phyloP scores from a whole-genome alignment of 768 basidiomycete genomes.

The Lenzites betulinus region DNA sequence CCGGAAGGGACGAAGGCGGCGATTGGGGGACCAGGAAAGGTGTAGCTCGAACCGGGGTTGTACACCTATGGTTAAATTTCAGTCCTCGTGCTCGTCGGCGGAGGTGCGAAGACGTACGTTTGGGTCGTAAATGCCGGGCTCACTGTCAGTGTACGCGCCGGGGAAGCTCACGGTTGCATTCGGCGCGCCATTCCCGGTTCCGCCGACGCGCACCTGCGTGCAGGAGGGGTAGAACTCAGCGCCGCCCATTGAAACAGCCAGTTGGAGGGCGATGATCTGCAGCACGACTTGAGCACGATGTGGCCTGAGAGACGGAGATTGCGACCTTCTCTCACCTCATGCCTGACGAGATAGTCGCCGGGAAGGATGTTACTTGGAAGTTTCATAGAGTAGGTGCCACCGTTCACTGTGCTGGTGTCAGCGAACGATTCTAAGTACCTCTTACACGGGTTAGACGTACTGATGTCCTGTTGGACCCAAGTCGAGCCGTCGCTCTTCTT shows the following conservation, averaged over 20 bases:
- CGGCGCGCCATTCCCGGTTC: conserved; percentile 53
- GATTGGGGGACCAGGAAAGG: conserved; percentile 28
- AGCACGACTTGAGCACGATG: not conserved
- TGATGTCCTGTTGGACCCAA: conserved; percentile 34
- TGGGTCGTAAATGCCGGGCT: conserved; percentile 68
- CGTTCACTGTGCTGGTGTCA: conserved; percentile 23
- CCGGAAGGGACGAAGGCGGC: conserved; percentile 13
- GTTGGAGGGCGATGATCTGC: conserved; percentile 34
- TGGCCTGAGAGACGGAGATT: not conserved
- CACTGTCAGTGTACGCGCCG: conserved; percentile 68
- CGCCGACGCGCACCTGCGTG: conserved; percentile 53
- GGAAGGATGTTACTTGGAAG: conserved; percentile 51
- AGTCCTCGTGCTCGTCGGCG: not conserved
- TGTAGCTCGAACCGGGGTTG: conserved; percentile 24
- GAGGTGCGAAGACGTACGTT: conserved; percentile 11
- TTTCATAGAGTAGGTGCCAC: conserved; percentile 29
- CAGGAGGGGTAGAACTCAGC: conserved; percentile 81
- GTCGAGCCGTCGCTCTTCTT: conserved; percentile 25
- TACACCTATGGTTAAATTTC: conserved; percentile 15
- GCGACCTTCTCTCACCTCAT: conserved; percentile 44
- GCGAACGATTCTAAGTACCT: not conserved
- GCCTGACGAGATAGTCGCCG: conserved; percentile 75
- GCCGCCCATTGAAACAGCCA: conserved; percentile 41
- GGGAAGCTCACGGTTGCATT: conserved; percentile 59
- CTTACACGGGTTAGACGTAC: conserved; percentile 17